These are phyloP conservation scores for Tuber aestivum DNA, from an alignment of 495 filamentous ascomycete genomes.

Conservation along the genomic window DNA sequence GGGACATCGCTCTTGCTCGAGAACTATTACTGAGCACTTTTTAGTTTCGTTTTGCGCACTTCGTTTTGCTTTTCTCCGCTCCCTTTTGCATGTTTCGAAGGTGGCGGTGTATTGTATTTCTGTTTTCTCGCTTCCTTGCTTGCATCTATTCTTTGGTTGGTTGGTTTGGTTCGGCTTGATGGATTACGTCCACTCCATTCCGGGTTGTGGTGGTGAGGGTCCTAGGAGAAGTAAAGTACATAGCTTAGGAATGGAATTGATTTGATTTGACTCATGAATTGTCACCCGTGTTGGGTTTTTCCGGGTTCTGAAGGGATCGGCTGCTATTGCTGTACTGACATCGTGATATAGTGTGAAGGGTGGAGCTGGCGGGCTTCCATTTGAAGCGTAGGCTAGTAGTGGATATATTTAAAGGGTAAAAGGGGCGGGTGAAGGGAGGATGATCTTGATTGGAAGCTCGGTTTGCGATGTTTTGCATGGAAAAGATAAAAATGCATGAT, in stretches of 20 bases:
- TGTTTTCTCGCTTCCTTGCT: background rate
- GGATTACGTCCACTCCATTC: background rate
- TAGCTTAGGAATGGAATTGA: background rate
- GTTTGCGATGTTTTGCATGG: background rate
- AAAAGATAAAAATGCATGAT: background rate
- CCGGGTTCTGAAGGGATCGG: background rate
- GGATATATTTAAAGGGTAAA: background rate
- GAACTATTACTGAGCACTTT: constrained; percentile 10
- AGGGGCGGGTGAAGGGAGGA: background rate
- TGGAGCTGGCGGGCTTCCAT: background rate
- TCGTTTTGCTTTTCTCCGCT: background rate
- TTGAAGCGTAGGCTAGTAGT: background rate
- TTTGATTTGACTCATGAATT: background rate
- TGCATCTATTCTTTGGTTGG: background rate
- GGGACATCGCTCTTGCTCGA: constrained; percentile 18
- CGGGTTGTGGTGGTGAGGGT: background rate
- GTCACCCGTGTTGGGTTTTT: background rate
- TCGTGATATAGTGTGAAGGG: background rate
- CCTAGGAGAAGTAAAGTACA: background rate
- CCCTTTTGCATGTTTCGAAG: background rate
- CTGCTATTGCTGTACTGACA: background rate
- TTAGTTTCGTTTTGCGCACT: background rate
- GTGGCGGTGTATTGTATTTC: background rate
- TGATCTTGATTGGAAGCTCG: background rate
- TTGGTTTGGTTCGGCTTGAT: background rate